These are phyloP conservation scores for Basidiobolus meristosporus DNA, from an alignment of 371 early-diverging fungal species.

Conservation along the genomic window DNA sequence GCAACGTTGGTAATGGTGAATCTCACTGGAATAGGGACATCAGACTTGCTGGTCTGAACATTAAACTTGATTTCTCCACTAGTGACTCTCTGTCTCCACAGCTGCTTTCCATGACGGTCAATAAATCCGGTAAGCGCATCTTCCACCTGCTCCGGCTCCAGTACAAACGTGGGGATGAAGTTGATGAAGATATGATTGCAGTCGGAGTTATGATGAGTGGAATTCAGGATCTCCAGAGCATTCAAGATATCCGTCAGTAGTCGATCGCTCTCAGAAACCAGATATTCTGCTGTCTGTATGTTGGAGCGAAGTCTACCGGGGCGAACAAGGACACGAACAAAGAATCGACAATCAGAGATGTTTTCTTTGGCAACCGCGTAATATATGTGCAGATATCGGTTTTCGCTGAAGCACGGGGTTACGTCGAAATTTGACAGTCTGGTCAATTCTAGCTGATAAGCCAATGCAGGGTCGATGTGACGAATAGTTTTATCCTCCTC, in stretches of 20 bases:
- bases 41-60: slow-evolving; percentile 38
- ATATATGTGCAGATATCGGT: slow-evolving; percentile 89
- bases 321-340: slow-evolving; percentile 90
- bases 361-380: slow-evolving; percentile 88
- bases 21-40: slow-evolving; percentile 58
- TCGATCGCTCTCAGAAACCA: slow-evolving; percentile 85
- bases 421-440: slow-evolving; percentile 88
- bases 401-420: slow-evolving; percentile 81
- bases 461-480: slow-evolving; percentile 94
- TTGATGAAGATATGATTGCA: slow-evolving; percentile 96
- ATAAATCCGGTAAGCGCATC: slow-evolving; percentile 73
- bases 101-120: slow-evolving; percentile 81
- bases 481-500: slow-evolving; percentile 85
- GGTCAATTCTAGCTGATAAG: slow-evolving; percentile 87
- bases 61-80: slow-evolving; percentile 88
- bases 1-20: slow-evolving; percentile 82
- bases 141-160: slow-evolving; percentile 72
- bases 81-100: slow-evolving; percentile 87
- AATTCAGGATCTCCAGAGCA: slow-evolving; percentile 77
- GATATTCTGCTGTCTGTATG: slow-evolving; percentile 75
- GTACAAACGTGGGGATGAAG: slow-evolving; percentile 87
- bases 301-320: slow-evolving; percentile 65
- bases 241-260: slow-evolving; percentile 84
- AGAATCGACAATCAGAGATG: slow-evolving; percentile 85
- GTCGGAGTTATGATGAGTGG: slow-evolving; percentile 81